Conservation (phyloP, 768 basidiomycete genomes). For the Mycena olivaceomarginata region DNA sequence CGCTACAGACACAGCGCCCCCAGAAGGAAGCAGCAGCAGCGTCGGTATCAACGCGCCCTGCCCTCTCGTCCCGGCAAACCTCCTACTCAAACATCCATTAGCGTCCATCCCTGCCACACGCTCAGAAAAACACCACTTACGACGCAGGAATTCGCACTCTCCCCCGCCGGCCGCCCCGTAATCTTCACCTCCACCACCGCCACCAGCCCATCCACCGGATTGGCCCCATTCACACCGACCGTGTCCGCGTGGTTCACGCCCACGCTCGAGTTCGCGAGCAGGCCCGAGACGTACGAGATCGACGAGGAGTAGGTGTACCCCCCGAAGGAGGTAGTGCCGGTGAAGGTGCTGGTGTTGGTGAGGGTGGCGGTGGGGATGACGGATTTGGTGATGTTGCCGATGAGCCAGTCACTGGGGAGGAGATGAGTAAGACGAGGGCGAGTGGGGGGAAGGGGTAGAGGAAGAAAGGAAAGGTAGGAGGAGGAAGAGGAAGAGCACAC, state of each 20-base stretch:
- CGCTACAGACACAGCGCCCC: not conserved
- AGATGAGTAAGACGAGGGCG: too few species aligned
- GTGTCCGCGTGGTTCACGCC: constrained; percentile 81
- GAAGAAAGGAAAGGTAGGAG: not conserved
- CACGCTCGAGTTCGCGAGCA: constrained; percentile 80
- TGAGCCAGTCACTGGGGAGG: constrained; percentile 81
- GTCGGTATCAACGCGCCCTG: not conserved
- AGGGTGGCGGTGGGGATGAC: constrained; percentile 66
- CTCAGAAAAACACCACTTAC: not conserved
- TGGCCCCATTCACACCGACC: constrained; percentile 71
- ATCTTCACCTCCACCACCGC: constrained; percentile 87
- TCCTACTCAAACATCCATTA: not conserved
- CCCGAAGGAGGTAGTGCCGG: constrained; percentile 76
- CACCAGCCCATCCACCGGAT: constrained; percentile 88
- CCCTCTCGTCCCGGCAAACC: too few species aligned
- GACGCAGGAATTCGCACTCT: constrained; percentile 17
- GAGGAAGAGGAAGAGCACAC: too few species aligned
- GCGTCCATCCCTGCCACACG: not conserved
- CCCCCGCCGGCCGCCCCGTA: constrained; percentile 56
- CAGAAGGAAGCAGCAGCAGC: not conserved
- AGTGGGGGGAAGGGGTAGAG: too few species aligned
- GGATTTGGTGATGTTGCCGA: constrained; percentile 85
- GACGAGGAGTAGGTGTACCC: constrained; percentile 86
- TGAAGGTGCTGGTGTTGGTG: constrained; percentile 77
- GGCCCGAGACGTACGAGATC: constrained; percentile 80